phyloP scores from a whole-genome alignment of 306 rosid genomes.

The Morella rubra region DNA sequence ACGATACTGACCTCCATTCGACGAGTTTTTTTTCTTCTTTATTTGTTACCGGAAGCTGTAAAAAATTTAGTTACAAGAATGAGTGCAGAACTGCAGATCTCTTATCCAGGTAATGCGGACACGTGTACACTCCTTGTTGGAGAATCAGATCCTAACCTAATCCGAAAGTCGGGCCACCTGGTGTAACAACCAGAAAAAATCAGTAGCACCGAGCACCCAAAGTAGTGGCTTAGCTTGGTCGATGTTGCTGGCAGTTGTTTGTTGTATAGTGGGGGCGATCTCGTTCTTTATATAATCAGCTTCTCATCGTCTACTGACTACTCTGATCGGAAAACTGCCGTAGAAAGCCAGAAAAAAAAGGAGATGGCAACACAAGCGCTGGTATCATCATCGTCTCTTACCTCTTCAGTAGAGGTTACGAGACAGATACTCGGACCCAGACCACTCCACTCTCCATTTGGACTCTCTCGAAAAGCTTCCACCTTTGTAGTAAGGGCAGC shows the following conservation, averaged over 20 bases:
- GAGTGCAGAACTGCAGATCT: too few relatives aligned
- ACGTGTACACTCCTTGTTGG: conserved; percentile 69
- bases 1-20: background rate
- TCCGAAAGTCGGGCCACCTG: conserved; percentile 39
- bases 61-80: too few relatives aligned
- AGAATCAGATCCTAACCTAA: conserved; percentile 58
- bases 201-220: conserved; percentile 28
- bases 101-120: conserved; percentile 47
- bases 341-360: background rate
- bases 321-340: background rate
- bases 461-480: conserved; percentile 52
- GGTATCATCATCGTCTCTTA: conserved; percentile 76
- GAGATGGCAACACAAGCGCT: conserved; percentile 84
- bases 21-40: too few relatives aligned
- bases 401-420: conserved; percentile 64
- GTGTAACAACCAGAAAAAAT: conserved; percentile 44
- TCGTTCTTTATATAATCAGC: conserved; percentile 22
- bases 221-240: conserved; percentile 35
- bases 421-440: conserved; percentile 57
- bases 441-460: conserved; percentile 44
- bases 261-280: conserved; percentile 10
- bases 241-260: conserved; percentile 23
- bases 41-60: too few relatives aligned
- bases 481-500: conserved; percentile 65
- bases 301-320: conserved; percentile 10